A percentile compares a stretch with the other conserved stretches of the same genome.
phyloP scores from a whole-genome alignment of 257 asterid species.

The Solanum rostratum region DNA sequence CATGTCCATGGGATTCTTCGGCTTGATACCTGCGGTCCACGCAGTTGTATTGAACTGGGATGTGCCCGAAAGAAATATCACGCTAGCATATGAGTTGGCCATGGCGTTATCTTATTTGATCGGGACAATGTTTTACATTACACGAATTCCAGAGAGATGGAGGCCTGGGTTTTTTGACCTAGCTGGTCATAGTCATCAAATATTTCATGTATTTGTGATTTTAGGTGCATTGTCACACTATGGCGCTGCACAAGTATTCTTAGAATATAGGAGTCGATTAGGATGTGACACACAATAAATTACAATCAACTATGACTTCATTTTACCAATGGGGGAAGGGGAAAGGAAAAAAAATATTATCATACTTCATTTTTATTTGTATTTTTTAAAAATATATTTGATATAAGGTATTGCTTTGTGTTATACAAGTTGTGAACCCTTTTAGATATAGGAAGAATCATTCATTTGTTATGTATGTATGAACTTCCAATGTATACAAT shows the following conservation, averaged over 20 bases:
- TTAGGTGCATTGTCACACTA: conserved; percentile 91
- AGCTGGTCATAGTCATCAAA: conserved; percentile 94
- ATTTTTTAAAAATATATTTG: neutral
- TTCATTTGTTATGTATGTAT: neutral
- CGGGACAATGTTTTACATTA: conserved; percentile 59
- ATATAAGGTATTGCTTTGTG: neutral
- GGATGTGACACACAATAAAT: conserved; percentile 20
- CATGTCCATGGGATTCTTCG: conserved; percentile 79
- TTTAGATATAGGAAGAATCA: neutral
- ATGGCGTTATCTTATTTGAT: conserved; percentile 71
- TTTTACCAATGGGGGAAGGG: neutral
- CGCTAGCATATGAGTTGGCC: conserved; percentile 46
- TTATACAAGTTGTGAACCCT: neutral
- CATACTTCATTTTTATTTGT: neutral
- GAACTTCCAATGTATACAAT: neutral
- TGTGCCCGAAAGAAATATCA: conserved; percentile 52
- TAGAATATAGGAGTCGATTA: conserved; percentile 34
- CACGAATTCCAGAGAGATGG: conserved; percentile 80
- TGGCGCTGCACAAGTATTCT: conserved; percentile 77
- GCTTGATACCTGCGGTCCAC: conserved; percentile 71
- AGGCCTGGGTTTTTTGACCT: conserved; percentile 83
- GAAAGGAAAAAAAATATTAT: neutral
- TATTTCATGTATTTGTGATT: conserved; percentile 80
- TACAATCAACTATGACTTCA: neutral
- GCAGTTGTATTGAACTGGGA: conserved; percentile 54